phyloP scores from a whole-genome alignment of 495 filamentous ascomycete species.

The Sporormia fimetaria region DNA sequence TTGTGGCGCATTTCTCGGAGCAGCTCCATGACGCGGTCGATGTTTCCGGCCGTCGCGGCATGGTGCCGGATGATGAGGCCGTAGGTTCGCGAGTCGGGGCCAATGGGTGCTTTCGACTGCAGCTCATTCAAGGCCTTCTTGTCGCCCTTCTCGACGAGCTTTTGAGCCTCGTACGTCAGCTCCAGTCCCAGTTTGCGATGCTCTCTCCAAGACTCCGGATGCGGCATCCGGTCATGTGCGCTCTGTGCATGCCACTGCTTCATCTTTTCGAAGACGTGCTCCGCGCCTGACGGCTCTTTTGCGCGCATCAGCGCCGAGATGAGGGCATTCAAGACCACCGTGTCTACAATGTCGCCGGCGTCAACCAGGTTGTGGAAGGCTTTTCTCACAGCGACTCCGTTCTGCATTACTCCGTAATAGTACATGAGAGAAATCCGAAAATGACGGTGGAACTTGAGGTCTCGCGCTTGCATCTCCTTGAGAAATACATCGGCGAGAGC shows the following conservation, averaged over 20 bases:
- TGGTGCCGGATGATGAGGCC: constrained; percentile 46
- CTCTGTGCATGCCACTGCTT: constrained; percentile 42
- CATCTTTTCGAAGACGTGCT: constrained; percentile 74
- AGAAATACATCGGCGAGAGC: constrained; percentile 71
- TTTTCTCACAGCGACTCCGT: constrained; percentile 55
- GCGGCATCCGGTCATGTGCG: too few relatives aligned
- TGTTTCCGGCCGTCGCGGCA: constrained; percentile 43
- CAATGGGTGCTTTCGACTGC: constrained; percentile 38
- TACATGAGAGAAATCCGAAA: constrained; percentile 73
- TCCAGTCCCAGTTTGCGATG: constrained; percentile 30
- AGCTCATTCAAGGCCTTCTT: constrained; percentile 34
- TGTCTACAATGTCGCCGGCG: constrained; percentile 78
- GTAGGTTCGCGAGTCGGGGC: constrained; percentile 55
- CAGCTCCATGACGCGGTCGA: constrained; percentile 44
- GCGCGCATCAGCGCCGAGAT: constrained; percentile 64
- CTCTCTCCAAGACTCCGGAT: constrained; percentile 25
- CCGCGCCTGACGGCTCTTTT: constrained; percentile 59
- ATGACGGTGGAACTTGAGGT: constrained; percentile 54
- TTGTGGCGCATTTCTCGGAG: constrained; percentile 55
- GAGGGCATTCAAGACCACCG: constrained; percentile 72
- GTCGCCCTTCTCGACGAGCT: constrained; percentile 30
- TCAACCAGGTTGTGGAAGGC: constrained; percentile 68
- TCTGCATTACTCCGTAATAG: constrained; percentile 58
- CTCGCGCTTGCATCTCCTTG: constrained; percentile 62
- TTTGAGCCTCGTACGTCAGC: constrained; percentile 24